These are phyloP conservation scores for Thoreauomyces humboldtii DNA, from an alignment of 192 early-diverging fungal genomes.

Conservation along the genomic window DNA sequence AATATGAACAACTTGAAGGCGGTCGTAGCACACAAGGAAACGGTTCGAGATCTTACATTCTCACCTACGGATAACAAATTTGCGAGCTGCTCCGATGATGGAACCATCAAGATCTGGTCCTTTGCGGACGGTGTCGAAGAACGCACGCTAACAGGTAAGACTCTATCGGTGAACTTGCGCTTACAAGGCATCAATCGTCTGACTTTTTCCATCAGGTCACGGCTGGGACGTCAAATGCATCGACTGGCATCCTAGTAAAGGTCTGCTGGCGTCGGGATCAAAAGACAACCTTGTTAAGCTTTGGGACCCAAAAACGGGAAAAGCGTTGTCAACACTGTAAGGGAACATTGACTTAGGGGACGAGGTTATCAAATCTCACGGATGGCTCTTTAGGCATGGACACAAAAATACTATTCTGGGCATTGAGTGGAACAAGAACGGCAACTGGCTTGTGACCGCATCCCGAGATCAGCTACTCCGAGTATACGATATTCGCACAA, in stretches of 20 bases:
- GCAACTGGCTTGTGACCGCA: conserved; percentile 91
- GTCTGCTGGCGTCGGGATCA: conserved; percentile 87
- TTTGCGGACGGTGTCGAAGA: conserved; percentile 86
- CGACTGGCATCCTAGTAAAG: conserved; percentile 96
- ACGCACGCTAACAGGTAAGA: conserved; percentile 60
- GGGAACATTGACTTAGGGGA: neutral
- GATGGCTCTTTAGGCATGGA: too few species aligned
- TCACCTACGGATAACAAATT: conserved; percentile 90
- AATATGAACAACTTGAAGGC: conserved; percentile 93
- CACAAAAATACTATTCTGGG: conserved; percentile 92
- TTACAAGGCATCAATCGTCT: conserved; percentile 47
- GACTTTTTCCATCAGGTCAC: conserved; percentile 57
- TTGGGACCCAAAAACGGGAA: conserved; percentile 94
- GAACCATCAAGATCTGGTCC: conserved; percentile 94
- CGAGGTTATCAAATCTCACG: too few species aligned
- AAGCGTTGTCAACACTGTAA: conserved; percentile 80
- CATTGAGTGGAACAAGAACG: conserved; percentile 94
- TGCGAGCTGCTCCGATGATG: conserved; percentile 94
- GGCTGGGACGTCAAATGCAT: conserved; percentile 96
- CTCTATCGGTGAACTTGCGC: conserved; percentile 70
- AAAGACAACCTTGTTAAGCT: conserved; percentile 95
- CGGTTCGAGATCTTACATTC: conserved; percentile 89
- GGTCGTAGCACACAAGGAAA: conserved; percentile 83
- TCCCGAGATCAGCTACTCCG: conserved; percentile 88
- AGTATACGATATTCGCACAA: conserved; percentile 91